Evolutionary conservation across 352 stramenopile species (phyloP).

Genomic region (Phytophthora pisi): DNA sequence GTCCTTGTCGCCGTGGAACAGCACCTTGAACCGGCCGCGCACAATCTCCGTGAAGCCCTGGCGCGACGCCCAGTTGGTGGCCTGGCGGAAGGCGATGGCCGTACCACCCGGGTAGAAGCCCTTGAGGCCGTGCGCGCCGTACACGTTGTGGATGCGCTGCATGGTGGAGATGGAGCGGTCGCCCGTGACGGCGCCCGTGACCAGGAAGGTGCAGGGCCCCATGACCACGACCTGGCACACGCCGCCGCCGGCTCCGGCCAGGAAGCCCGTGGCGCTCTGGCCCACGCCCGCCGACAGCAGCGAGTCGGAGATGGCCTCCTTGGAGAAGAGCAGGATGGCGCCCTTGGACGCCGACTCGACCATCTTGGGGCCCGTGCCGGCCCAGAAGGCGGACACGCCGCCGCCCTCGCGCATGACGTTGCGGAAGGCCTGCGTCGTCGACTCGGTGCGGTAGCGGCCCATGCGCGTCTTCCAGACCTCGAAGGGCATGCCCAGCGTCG

Average conservation of each 20-base stretch:
- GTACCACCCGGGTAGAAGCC: constrained; percentile 92
- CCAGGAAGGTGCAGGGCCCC: constrained; percentile 91
- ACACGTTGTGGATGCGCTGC: constrained; percentile 86
- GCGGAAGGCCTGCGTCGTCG: constrained; percentile 80
- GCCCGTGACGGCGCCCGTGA: constrained; percentile 89
- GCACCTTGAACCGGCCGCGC: constrained; percentile 81
- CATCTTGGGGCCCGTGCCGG: constrained; percentile 91
- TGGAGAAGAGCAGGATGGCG: constrained; percentile 90
- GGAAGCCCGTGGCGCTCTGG: constrained; percentile 73
- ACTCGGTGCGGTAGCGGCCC: constrained; percentile 86
- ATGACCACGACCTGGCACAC: constrained; percentile 92
- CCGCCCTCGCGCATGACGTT: constrained; percentile 90
- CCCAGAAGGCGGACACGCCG: constrained; percentile 87
- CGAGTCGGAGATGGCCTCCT: constrained; percentile 88
- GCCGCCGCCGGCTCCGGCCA: constrained; percentile 82
- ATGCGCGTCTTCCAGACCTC: constrained; percentile 95
- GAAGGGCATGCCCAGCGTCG: constrained; percentile 91
- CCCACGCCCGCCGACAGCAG: constrained; percentile 73
- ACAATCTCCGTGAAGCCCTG: constrained; percentile 92
- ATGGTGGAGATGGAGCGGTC: constrained; percentile 89
- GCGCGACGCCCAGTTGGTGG: constrained; percentile 92
- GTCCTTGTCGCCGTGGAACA: constrained; percentile 82
- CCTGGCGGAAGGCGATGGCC: constrained; percentile 91
- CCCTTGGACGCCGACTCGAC: constrained; percentile 91
- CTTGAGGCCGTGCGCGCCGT: constrained; percentile 84